These are phyloP conservation scores for Eimeria tenella DNA, from an alignment of 169 alveolate genomes.

Conservation along the genomic window DNA sequence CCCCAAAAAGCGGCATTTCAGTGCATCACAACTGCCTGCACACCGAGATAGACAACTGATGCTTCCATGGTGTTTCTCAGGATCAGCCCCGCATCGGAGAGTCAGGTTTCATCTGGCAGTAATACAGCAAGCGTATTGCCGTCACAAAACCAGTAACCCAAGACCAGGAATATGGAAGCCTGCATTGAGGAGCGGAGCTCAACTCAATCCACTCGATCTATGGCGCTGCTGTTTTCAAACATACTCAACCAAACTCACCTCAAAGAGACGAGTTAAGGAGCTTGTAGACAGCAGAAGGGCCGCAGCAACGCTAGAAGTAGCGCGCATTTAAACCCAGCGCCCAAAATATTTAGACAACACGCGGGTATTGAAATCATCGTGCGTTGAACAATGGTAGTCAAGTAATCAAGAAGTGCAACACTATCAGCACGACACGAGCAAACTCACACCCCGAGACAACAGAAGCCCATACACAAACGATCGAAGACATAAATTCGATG, in stretches of 20 bases:
- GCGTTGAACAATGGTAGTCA: no score
- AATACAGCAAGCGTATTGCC: background rate
- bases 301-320: slow-evolving; percentile 5
- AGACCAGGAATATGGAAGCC: slow-evolving; percentile 77
- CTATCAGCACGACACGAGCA: background rate
- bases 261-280: background rate
- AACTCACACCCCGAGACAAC: no score
- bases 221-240: slow-evolving; percentile 75
- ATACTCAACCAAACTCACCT: background rate
- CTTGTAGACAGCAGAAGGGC: slow-evolving; percentile 15
- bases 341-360: background rate
- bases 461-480: background rate
- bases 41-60: no score
- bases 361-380: no score
- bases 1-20: no score
- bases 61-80: slow-evolving; percentile 76
- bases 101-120: background rate
- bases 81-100: slow-evolving; percentile 64
- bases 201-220: slow-evolving; percentile 62
- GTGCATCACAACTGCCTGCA: no score
- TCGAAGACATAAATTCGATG: background rate
- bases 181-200: slow-evolving; percentile 69
- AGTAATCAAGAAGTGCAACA: background rate
- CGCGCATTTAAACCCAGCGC: slow-evolving; percentile 64
- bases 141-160: slow-evolving; percentile 48